Evolutionary conservation across 805 yeast species (phyloP).

Genomic region (Isabelozyma gotoi): DNA sequence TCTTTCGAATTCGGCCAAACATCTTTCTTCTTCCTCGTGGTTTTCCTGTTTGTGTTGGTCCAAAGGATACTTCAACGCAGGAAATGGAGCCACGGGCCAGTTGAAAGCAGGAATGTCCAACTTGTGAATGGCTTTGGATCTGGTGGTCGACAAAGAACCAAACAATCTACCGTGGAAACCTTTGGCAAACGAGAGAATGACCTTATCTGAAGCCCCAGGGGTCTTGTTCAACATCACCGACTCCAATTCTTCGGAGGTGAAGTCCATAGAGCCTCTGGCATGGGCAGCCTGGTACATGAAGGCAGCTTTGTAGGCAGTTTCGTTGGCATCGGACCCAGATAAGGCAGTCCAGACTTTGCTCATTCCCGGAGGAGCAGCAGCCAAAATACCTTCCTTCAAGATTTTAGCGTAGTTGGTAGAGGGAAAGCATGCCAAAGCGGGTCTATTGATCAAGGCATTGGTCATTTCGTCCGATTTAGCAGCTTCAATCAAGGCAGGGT

Average conservation of each 20-base stretch:
- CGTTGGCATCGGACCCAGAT: constrained; percentile 70
- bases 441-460: constrained; percentile 40
- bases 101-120: constrained; percentile 59
- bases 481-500: constrained; percentile 36
- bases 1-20: constrained; percentile 45
- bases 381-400: constrained; percentile 49
- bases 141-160: constrained; percentile 54
- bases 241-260: constrained; percentile 44
- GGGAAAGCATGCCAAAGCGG: constrained; percentile 46
- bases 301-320: constrained; percentile 70
- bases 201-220: constrained; percentile 56
- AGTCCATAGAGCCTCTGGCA: constrained; percentile 47
- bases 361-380: constrained; percentile 66
- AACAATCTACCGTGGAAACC: constrained; percentile 60
- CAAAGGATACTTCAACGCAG: constrained; percentile 41
- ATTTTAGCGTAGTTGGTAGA: constrained; percentile 52
- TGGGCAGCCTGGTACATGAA: constrained; percentile 62
- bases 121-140: constrained; percentile 58
- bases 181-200: constrained; percentile 51
- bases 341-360: constrained; percentile 62
- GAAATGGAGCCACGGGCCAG: constrained; percentile 57
- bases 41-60: constrained; percentile 38
- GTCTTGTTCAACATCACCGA: constrained; percentile 50
- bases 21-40: constrained; percentile 46
- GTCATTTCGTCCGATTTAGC: constrained; percentile 43